phyloP scores from a whole-genome alignment of 352 stramenopile species.

The Pythium phragmitis region DNA sequence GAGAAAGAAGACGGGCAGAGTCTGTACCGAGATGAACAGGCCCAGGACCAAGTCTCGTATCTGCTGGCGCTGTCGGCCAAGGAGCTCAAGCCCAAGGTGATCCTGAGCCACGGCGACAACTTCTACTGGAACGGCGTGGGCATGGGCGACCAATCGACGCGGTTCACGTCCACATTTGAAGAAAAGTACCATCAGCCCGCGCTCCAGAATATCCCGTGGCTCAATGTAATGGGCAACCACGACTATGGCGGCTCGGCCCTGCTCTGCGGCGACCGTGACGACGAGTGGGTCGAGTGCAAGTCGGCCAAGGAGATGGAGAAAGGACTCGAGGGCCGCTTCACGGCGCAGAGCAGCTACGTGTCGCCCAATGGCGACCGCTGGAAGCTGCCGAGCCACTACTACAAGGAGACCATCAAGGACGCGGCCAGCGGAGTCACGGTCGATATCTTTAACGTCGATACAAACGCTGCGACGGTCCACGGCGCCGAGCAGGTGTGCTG shows the following conservation, averaged over 20 bases:
- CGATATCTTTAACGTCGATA: slow-evolving; percentile 78
- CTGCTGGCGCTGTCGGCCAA: slow-evolving; percentile 32
- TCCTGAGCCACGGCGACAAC: slow-evolving; percentile 80
- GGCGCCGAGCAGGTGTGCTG: slow-evolving; percentile 74
- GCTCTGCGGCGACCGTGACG: slow-evolving; percentile 52
- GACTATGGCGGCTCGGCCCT: slow-evolving; percentile 76
- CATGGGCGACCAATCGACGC: slow-evolving; percentile 41
- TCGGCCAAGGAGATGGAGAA: slow-evolving; percentile 45
- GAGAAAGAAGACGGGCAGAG: slow-evolving; percentile 21
- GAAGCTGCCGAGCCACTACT: slow-evolving; percentile 71
- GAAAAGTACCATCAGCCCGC: slow-evolving; percentile 52
- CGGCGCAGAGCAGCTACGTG: slow-evolving; percentile 59
- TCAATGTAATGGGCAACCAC: slow-evolving; percentile 81
- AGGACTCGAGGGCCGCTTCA: slow-evolving; percentile 57
- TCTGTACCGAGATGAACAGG: slow-evolving; percentile 38
- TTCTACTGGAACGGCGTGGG: slow-evolving; percentile 84
- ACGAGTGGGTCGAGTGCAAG: slow-evolving; percentile 41
- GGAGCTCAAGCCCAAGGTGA: slow-evolving; percentile 47
- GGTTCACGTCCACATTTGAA: slow-evolving; percentile 74
- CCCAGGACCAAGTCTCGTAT: slow-evolving; percentile 29
- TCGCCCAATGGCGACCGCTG: slow-evolving; percentile 74
- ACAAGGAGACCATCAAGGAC: slow-evolving; percentile 55
- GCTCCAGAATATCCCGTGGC: slow-evolving; percentile 60
- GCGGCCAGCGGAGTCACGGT: slow-evolving; percentile 42
- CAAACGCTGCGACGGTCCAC: slow-evolving; percentile 63